Evolutionary conservation across 495 filamentous ascomycete genomes (phyloP).

Genomic region (Rusavskia elegans): DNA sequence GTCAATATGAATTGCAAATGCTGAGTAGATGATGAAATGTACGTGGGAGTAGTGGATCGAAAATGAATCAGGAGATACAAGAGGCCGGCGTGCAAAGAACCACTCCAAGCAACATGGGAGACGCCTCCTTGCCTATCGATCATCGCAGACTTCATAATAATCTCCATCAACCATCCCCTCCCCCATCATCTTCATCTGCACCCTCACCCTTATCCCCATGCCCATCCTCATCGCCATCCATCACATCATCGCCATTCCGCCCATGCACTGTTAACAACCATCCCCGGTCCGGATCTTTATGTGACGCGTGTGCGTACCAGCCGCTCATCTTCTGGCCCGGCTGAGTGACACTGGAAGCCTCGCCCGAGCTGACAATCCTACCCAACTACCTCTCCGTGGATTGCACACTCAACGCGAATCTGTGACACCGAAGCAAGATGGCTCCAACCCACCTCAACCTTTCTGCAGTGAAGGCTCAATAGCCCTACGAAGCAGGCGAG

Average conservation of each 20-base stretch:
- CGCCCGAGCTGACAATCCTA: too few relatives aligned
- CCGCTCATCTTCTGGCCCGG: neutral
- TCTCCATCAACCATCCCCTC: neutral
- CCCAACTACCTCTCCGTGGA: too few relatives aligned
- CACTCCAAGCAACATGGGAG: neutral
- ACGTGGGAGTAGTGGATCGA: too few relatives aligned
- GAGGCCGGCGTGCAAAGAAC: too few relatives aligned
- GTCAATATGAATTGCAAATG: too few relatives aligned
- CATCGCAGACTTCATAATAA: neutral
- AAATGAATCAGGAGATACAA: too few relatives aligned
- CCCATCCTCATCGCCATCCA: neutral
- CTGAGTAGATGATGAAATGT: too few relatives aligned
- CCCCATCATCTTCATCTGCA: neutral
- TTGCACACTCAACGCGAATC: neutral
- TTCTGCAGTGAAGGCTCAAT: neutral
- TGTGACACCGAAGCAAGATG: neutral
- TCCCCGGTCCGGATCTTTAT: neutral
- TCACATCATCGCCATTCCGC: neutral
- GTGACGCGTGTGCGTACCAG: neutral
- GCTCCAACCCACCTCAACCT: neutral
- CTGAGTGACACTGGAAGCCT: too few relatives aligned
- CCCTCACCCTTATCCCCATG: conserved; percentile 1
- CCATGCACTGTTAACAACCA: neutral
- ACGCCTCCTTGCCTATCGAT: neutral
- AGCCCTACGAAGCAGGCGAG: too few relatives aligned